phyloP scores from a whole-genome alignment of 1,284 basidiomycete genomes.

The Phellopilus nigrolimitatus region DNA sequence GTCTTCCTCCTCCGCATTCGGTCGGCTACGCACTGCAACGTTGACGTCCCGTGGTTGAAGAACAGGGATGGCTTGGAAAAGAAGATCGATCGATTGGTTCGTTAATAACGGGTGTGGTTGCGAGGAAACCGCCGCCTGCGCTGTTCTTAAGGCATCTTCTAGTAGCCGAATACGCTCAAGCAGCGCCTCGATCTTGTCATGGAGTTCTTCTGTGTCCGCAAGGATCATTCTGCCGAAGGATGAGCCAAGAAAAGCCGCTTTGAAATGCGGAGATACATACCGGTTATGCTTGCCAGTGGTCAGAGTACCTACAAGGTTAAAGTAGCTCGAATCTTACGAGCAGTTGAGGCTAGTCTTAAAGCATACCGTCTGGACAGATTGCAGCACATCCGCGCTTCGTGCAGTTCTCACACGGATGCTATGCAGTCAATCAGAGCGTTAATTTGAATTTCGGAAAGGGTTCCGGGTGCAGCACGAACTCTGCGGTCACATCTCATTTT shows the following conservation, averaged over 20 bases:
- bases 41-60: neutral
- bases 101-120: conserved; percentile 43
- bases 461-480: conserved; percentile 32
- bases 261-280: conserved; percentile 23
- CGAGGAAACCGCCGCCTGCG: conserved; percentile 45
- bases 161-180: conserved; percentile 51
- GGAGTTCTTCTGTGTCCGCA: conserved; percentile 61
- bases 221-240: conserved; percentile 45
- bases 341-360: conserved; percentile 1
- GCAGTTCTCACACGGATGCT: conserved; percentile 72
- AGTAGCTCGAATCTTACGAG: conserved; percentile 10
- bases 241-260: neutral
- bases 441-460: conserved; percentile 1
- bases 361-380: conserved; percentile 63
- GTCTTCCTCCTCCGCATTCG: conserved; percentile 35
- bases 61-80: conserved; percentile 13
- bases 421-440: conserved; percentile 14
- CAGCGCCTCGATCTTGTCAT: conserved; percentile 54
- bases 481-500: conserved; percentile 71
- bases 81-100: conserved; percentile 23
- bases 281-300: conserved; percentile 54
- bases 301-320: conserved; percentile 41
- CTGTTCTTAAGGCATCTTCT: conserved; percentile 46
- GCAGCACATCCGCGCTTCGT: conserved; percentile 61
- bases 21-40: conserved; percentile 1